Evolutionary conservation across 805 yeast species (phyloP).

Genomic region (Saccharomycopsis sp.): DNA sequence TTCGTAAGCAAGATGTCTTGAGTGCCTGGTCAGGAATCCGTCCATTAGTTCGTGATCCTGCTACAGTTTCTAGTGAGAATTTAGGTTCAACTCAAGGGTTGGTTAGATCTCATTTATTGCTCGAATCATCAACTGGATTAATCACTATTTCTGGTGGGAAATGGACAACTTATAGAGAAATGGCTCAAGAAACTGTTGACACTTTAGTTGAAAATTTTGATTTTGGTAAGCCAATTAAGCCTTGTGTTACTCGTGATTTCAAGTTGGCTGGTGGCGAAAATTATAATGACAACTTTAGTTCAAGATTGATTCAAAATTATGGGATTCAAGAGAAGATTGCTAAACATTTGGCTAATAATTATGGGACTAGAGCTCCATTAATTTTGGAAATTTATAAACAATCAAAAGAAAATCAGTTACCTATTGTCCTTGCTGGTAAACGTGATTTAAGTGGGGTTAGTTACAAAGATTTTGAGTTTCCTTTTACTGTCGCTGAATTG

Average conservation of each 20-base stretch:
- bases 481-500: conserved; percentile 88
- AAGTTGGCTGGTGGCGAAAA: conserved; percentile 76
- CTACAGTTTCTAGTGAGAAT: conserved; percentile 39
- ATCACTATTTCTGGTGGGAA: conserved; percentile 94
- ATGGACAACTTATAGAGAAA: conserved; percentile 97
- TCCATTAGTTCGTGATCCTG: conserved; percentile 85
- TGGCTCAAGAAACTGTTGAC: conserved; percentile 92
- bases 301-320: conserved; percentile 76
- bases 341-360: conserved; percentile 74
- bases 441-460: conserved; percentile 27
- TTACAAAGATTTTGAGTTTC: conserved; percentile 58
- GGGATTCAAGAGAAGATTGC: conserved; percentile 68
- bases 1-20: conserved; percentile 80
- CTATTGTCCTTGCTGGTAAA: conserved; percentile 53
- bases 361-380: conserved; percentile 84
- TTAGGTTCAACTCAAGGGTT: conserved; percentile 69
- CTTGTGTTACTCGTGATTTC: conserved; percentile 36
- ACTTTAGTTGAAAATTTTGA: conserved; percentile 45
- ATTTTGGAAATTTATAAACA: conserved; percentile 48
- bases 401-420: conserved; percentile 50
- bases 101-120: conserved; percentile 82
- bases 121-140: conserved; percentile 65
- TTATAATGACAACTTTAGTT: conserved; percentile 65
- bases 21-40: conserved; percentile 98
- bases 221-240: conserved; percentile 33